Evolutionary conservation across 352 stramenopile genomes (phyloP).

Genomic region (Phytophthora palmivora): DNA sequence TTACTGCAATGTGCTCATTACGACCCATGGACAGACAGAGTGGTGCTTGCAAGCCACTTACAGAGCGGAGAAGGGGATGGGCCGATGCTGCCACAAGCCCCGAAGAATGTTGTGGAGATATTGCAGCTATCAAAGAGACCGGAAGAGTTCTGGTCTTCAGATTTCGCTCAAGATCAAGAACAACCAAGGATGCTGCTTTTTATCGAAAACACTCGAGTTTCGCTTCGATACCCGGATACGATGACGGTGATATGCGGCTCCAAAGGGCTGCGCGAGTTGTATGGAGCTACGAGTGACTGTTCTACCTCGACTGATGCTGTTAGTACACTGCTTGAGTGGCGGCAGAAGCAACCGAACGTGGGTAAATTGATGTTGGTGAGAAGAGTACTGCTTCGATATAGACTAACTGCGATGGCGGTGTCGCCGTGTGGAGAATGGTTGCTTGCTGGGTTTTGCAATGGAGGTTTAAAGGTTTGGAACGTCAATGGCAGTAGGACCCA

Average conservation of each 20-base stretch:
- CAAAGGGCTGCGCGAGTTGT: slow-evolving; percentile 38
- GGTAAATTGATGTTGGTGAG: slow-evolving; percentile 27
- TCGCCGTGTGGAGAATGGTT: slow-evolving; percentile 60
- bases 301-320: background rate
- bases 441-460: slow-evolving; percentile 49
- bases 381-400: slow-evolving; percentile 41
- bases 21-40: slow-evolving; percentile 42
- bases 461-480: slow-evolving; percentile 65
- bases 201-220: slow-evolving; percentile 50
- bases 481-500: slow-evolving; percentile 33
- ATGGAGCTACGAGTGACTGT: slow-evolving; percentile 35
- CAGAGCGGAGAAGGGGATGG: slow-evolving; percentile 1
- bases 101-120: slow-evolving; percentile 57
- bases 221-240: slow-evolving; percentile 45
- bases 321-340: slow-evolving; percentile 34
- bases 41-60: slow-evolving; percentile 53
- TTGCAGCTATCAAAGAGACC: slow-evolving; percentile 56
- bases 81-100: slow-evolving; percentile 24
- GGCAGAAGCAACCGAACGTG: slow-evolving; percentile 12
- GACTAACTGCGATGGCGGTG: slow-evolving; percentile 44
- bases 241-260: slow-evolving; percentile 47
- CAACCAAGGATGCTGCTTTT: slow-evolving; percentile 46
- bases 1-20: slow-evolving; percentile 52
- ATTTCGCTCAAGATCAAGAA: background rate
- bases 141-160: slow-evolving; percentile 9